Percentiles rank a stretch among this genome's conserved stretches.
phyloP scores from a whole-genome alignment of 2,329 filamentous ascomycete species.

The Colletotrichum sp. region DNA sequence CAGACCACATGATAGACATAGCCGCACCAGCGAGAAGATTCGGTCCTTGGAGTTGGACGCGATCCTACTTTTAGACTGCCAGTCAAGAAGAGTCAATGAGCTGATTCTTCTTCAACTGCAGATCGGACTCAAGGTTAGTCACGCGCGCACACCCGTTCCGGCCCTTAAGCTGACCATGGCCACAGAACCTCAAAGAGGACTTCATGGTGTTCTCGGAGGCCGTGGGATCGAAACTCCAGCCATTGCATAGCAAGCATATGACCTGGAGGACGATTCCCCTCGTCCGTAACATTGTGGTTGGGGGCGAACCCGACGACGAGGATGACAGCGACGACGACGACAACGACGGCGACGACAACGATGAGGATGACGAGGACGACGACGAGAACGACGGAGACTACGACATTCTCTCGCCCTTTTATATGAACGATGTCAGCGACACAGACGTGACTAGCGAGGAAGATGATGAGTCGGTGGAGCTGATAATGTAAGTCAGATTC shows the following conservation, averaged over 20 bases:
- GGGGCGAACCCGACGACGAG: neutral
- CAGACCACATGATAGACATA: neutral
- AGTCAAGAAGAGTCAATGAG: neutral
- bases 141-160: neutral
- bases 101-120: neutral
- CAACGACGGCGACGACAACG: neutral
- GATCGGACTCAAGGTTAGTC: neutral
- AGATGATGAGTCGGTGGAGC: neutral
- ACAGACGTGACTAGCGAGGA: neutral
- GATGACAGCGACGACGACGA: neutral
- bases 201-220: neutral
- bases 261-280: conserved; percentile 1
- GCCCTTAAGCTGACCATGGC: neutral
- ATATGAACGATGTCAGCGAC: neutral
- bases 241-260: neutral
- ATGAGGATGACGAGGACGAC: fast-evolving
- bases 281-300: neutral
- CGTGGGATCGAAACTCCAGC: neutral
- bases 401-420: neutral
- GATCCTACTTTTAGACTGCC: fast-evolving
- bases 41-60: neutral
- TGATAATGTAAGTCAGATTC: neutral
- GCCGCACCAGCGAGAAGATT: neutral
- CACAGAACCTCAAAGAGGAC: neutral
- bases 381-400: neutral